A percentile compares a stretch with the other conserved stretches of the same genome.
These are phyloP conservation scores for Piper longum DNA, from an alignment of 164 flowering plant species.

Conservation along the genomic window DNA sequence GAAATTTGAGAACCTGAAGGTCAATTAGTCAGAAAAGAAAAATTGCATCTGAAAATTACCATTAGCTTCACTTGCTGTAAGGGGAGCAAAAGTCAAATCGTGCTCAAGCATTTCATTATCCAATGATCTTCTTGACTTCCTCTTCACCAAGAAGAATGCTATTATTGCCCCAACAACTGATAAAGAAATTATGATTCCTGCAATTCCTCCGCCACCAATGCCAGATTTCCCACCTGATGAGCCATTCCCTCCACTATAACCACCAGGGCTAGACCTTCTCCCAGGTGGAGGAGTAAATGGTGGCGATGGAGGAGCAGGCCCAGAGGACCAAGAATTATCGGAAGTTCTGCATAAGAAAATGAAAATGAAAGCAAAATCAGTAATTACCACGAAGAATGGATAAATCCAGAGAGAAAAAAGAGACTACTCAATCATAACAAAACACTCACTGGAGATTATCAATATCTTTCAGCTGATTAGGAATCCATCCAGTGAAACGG, in stretches of 20 bases:
- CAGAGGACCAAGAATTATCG: conserved; percentile 60
- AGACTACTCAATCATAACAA: background rate
- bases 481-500: conserved; percentile 80
- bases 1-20: background rate
- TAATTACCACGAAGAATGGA: background rate
- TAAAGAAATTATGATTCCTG: conserved; percentile 72
- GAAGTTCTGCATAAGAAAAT: conserved; percentile 28
- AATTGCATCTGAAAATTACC: conserved; percentile 23
- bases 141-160: conserved; percentile 66
- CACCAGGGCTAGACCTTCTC: conserved; percentile 17
- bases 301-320: conserved; percentile 91
- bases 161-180: conserved; percentile 62
- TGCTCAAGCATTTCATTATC: conserved; percentile 59
- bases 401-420: background rate
- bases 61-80: conserved; percentile 47
- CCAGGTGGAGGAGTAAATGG: conserved; percentile 58
- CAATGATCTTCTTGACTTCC: conserved; percentile 37
- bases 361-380: background rate
- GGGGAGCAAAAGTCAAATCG: conserved; percentile 52
- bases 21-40: background rate
- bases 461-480: conserved; percentile 45
- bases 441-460: conserved; percentile 52
- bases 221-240: conserved; percentile 60
- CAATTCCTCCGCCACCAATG: conserved; percentile 64
- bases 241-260: conserved; percentile 17